Evolutionary conservation across 225 moss, liverwort and hornwort genomes (phyloP).

Genomic region (Rhytidiadelphus loreus): DNA sequence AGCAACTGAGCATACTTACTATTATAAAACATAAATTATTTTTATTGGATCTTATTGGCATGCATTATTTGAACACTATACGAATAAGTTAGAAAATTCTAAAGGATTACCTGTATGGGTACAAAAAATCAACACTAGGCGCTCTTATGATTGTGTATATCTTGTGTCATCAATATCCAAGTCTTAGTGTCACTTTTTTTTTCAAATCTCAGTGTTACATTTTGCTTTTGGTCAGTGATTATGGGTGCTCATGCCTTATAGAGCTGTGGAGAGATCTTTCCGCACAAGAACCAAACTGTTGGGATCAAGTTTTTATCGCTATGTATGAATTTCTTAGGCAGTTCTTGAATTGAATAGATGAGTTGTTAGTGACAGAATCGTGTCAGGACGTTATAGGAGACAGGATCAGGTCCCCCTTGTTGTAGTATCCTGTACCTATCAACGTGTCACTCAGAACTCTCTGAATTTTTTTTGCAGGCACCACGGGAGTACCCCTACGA

Average conservation of each 20-base stretch:
- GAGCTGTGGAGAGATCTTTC: neutral
- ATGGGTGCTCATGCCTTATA: neutral
- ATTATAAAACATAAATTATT: neutral
- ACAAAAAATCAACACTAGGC: neutral
- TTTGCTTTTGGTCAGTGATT: neutral
- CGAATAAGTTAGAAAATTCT: neutral
- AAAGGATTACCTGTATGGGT: neutral
- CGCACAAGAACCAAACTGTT: too few species aligned
- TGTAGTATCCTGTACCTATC: neutral
- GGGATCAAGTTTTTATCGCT: neutral
- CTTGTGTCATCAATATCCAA: neutral
- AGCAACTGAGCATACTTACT: neutral
- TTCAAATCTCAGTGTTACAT: neutral
- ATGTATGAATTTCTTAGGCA: neutral
- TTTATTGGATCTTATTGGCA: neutral
- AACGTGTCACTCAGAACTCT: neutral
- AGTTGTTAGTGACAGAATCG: neutral
- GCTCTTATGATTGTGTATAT: neutral
- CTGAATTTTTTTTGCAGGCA: slow-evolving; percentile 34
- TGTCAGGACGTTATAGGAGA: neutral
- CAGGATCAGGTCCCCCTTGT: neutral
- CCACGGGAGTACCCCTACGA: slow-evolving; percentile 87
- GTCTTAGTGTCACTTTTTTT: neutral
- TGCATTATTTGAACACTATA: neutral
- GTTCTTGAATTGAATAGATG: neutral